Base-by-base conservation (phyloP, 2,329 filamentous ascomycete genomes). In the Hypoxylon sp. region DNA sequence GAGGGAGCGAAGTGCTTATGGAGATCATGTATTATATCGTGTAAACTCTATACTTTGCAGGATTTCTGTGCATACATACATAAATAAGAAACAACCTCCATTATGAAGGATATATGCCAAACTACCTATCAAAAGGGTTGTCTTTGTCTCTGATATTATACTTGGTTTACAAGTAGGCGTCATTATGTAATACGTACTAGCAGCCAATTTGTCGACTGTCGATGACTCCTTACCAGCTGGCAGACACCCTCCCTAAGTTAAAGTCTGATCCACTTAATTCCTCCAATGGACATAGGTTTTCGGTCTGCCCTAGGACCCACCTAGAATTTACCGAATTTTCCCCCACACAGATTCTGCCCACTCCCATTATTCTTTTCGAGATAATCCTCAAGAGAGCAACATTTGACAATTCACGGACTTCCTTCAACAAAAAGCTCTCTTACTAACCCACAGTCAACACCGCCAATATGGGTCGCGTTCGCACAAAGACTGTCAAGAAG, bases 401-500 rank as follows among this genome's bases (percentile, higher is more conserved):
- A 71, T 69, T 76, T 75, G 73, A 74, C 76, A 77, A 68, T 65
- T 65, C 58, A 53, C 61, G 58, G 50, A 58, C 62, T 65, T 62
- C 57, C 45, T 65, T 67, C 76, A 78, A 76, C 77, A 75, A 75
- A 74, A 72, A 70, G 32, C 77, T 76, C 72, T 75, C 76, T 55
- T 30, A 63, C 58, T 67, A 70, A 68, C 65, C 60, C 66, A 68
- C 74, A 79, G 75, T 75, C 75, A 82, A 83, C 77, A 84, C 85
- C 83, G 85, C 78, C 85, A 89, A 87, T 80, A 90, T 90, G 88
- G 88, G 88, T 89, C 87, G 87, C 83, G 88, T 90, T 82, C 87
- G 88, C 75, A 90, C 88, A 75, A 90, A 90, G 86, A 90, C 88
- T 71, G 87, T 89, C 77, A 89, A 89, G 87, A 89, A 89, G 86